Evolutionary conservation across 148 eudicot genomes (phyloP).

Genomic region (Chenopodium quinoa): DNA sequence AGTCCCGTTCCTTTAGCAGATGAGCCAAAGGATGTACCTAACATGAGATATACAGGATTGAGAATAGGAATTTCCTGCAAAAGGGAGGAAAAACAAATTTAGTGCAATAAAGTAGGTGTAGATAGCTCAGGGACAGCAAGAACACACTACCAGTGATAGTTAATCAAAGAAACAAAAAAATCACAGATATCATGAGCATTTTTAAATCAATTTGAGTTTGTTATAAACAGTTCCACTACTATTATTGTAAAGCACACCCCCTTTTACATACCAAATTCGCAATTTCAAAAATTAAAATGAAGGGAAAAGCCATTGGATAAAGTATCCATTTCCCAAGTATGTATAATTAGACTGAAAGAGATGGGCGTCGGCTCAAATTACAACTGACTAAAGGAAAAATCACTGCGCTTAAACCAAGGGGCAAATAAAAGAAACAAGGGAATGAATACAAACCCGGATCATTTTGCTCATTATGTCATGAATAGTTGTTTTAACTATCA

Average conservation of each 20-base stretch:
- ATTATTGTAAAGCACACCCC: neutral
- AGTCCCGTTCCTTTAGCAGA: constrained; percentile 99
- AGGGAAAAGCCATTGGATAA: neutral
- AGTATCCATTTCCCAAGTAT: neutral
- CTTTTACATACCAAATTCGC: neutral
- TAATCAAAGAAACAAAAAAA: no score
- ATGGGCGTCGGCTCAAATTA: neutral
- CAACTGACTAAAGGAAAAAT: neutral
- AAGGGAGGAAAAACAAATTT: constrained; percentile 14
- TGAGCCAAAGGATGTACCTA: constrained; percentile 97
- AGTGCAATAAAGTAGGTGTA: neutral
- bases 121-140: neutral
- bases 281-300: neutral
- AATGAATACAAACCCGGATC: constrained; percentile 64
- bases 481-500: constrained; percentile 88
- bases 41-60: constrained; percentile 92
- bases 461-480: constrained; percentile 98
- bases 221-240: neutral
- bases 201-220: neutral
- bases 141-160: neutral
- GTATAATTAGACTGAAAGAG: neutral
- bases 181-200: neutral
- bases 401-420: neutral
- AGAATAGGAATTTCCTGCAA: constrained; percentile 85
- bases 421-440: constrained; percentile 1